Percentiles rank a stretch among this genome's conserved stretches.
phyloP scores from a whole-genome alignment of 2,329 filamentous ascomycete species.

The Aspergillus glaucus region DNA sequence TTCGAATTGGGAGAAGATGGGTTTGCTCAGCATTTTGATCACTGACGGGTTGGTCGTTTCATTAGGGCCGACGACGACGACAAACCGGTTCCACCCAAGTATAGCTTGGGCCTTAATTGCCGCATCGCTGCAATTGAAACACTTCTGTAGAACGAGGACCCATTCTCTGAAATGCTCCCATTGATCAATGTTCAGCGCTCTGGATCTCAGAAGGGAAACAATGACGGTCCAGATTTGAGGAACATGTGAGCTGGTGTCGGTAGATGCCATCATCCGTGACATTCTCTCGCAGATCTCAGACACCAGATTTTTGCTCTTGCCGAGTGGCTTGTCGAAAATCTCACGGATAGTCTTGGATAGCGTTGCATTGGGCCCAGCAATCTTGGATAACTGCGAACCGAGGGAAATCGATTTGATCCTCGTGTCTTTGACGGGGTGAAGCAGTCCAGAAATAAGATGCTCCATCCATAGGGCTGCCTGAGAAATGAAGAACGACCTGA shows the following conservation, averaged over 20 bases:
- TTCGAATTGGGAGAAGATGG: conserved; percentile 62
- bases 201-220: conserved; percentile 64
- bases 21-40: conserved; percentile 60
- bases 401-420: conserved; percentile 67
- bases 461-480: conserved; percentile 71
- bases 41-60: conserved; percentile 51
- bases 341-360: conserved; percentile 58
- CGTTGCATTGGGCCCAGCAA: conserved; percentile 62
- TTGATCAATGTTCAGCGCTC: conserved; percentile 51
- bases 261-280: conserved; percentile 56
- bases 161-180: conserved; percentile 72
- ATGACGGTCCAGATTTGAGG: conserved; percentile 86
- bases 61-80: conserved; percentile 65
- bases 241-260: conserved; percentile 59
- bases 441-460: conserved; percentile 73
- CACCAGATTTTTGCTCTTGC: conserved; percentile 57
- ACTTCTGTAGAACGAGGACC: conserved; percentile 71
- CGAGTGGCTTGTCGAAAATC: conserved; percentile 45
- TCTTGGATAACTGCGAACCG: conserved; percentile 63
- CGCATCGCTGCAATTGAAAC: conserved; percentile 73
- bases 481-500: conserved; percentile 61
- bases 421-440: conserved; percentile 72
- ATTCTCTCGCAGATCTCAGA: conserved; percentile 64
- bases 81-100: conserved; percentile 76
- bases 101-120: conserved; percentile 70